Conservation (phyloP, 306 rosid genomes). For the Vachellia pachyceras region DNA sequence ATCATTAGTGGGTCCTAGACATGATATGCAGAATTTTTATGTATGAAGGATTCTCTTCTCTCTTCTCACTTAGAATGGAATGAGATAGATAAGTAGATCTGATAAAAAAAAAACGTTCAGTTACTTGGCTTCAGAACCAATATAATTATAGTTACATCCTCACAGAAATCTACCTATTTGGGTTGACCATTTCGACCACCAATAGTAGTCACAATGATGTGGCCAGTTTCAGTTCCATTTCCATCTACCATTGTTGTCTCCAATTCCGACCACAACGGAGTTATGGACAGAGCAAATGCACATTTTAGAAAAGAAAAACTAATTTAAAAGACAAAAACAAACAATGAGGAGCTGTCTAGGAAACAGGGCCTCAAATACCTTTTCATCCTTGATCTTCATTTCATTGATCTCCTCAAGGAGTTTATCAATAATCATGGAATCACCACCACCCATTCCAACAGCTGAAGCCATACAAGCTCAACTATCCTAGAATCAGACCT, state of each 20-base stretch:
- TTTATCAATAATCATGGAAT: slow-evolving; percentile 19
- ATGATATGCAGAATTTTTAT: no score
- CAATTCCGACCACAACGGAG: slow-evolving; percentile 45
- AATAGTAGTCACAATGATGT: slow-evolving; percentile 69
- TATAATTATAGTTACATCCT: neutral
- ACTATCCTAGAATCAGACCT: slow-evolving; percentile 8
- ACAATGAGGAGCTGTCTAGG: neutral
- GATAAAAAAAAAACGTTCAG: neutral
- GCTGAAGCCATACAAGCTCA: slow-evolving; percentile 46
- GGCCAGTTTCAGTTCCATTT: slow-evolving; percentile 78
- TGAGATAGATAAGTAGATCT: neutral
- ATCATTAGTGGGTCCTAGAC: no score
- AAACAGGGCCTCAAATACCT: slow-evolving; percentile 38
- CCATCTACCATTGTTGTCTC: slow-evolving; percentile 70
- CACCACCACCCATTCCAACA: slow-evolving; percentile 31
- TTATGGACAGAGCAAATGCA: neutral
- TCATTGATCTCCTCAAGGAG: slow-evolving; percentile 44
- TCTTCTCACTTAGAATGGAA: no score
- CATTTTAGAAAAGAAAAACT: neutral
- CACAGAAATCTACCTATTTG: slow-evolving; percentile 54
- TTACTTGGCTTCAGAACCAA: neutral
- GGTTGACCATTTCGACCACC: slow-evolving; percentile 78
- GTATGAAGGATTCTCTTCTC: no score
- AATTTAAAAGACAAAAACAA: neutral
- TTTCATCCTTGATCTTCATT: slow-evolving; percentile 75